Percentiles rank a stretch among this genome's conserved stretches.
Evolutionary conservation across 2,329 filamentous ascomycete species (phyloP).

Genomic region (Paecilomyces fulvus): DNA sequence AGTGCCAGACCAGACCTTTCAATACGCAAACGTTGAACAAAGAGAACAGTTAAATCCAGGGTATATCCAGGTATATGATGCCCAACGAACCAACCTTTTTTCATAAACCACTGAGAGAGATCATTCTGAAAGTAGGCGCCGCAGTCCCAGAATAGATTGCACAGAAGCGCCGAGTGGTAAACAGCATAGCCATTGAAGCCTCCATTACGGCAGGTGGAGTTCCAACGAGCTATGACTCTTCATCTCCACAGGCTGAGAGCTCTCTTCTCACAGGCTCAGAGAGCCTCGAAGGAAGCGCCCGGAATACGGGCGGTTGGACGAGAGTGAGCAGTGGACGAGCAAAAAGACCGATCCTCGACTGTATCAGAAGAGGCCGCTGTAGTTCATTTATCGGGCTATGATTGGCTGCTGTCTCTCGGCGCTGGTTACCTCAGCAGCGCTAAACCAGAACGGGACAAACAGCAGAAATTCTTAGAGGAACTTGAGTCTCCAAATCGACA

Average conservation of each 20-base stretch:
- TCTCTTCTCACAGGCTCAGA: not conserved
- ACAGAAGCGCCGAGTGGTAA: conserved; percentile 15
- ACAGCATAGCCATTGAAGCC: conserved; percentile 8
- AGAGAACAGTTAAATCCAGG: conserved; percentile 6
- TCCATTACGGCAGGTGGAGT: conserved; percentile 6
- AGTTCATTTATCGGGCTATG: not conserved
- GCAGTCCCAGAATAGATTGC: conserved; percentile 17
- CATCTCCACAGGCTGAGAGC: conserved; percentile 5
- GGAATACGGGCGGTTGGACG: not conserved
- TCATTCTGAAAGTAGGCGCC: conserved; percentile 22
- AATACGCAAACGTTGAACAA: conserved; percentile 13
- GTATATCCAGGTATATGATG: conserved; percentile 2
- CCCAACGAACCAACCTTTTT: conserved; percentile 7
- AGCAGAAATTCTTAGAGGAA: conserved; percentile 26
- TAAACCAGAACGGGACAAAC: conserved; percentile 19
- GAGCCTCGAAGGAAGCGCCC: not conserved
- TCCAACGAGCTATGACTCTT: conserved; percentile 5
- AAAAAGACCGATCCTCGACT: not conserved
- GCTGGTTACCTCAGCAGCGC: conserved; percentile 16
- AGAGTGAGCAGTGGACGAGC: not conserved
- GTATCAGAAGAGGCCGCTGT: not conserved
- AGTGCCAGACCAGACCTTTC: not conserved
- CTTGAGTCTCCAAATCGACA: conserved; percentile 7
- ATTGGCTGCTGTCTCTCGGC: conserved; percentile 7
- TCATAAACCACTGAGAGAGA: conserved; percentile 5